These are phyloP conservation scores for Meira nashicola DNA, from an alignment of 1,284 basidiomycete genomes.

Conservation along the genomic window DNA sequence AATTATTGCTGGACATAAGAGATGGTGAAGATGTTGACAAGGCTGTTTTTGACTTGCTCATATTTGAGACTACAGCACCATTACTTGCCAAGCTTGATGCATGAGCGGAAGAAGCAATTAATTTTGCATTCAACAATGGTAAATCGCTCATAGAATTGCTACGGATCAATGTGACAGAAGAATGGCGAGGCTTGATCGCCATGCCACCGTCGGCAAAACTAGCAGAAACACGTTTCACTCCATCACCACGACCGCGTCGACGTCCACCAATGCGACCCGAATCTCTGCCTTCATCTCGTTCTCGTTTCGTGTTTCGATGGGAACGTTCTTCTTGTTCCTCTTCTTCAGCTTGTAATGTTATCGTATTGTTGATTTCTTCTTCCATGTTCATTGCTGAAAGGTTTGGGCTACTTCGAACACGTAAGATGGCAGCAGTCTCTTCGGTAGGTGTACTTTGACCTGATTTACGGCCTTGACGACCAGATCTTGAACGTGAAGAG, in stretches of 20 bases:
- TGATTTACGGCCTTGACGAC: not conserved
- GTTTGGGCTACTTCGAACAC: conserved; percentile 31
- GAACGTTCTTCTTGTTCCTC: too few relatives aligned
- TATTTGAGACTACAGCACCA: not conserved
- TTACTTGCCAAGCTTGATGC: not conserved
- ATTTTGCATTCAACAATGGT: not conserved
- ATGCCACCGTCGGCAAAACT: too few relatives aligned
- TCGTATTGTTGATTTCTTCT: not conserved
- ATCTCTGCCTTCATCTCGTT: not conserved
- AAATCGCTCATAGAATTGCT: not conserved
- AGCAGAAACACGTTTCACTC: conserved; percentile 15
- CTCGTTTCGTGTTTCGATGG: not conserved
- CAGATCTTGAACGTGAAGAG: not conserved
- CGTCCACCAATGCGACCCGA: not conserved
- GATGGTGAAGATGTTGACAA: too few relatives aligned
- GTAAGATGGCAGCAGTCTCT: conserved; percentile 14
- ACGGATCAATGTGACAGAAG: not conserved
- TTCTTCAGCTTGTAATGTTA: not conserved
- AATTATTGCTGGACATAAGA: too few relatives aligned
- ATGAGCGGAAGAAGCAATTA: not conserved
- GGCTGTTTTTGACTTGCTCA: too few relatives aligned
- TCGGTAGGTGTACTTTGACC: not conserved
- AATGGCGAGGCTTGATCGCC: not conserved
- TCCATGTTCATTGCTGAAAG: conserved; percentile 4
- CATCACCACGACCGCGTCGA: conserved; percentile 15